phyloP scores from a whole-genome alignment of 2,329 filamentous ascomycete species.

The Penicillium griseofulvum region DNA sequence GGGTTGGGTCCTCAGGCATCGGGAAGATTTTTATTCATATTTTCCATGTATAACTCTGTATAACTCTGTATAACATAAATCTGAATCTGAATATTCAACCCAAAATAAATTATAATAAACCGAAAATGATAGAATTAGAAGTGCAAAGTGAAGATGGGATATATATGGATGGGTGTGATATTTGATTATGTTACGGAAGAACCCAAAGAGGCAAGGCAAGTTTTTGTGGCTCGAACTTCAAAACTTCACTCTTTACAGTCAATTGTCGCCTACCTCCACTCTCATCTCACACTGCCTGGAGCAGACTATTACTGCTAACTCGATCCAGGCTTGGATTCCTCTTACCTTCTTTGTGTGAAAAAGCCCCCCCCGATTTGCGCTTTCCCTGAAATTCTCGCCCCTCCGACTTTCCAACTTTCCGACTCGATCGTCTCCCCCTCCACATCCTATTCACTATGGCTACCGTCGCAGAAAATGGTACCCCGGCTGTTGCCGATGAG shows the following conservation, averaged over 20 bases:
- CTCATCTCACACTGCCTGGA: slow-evolving; percentile 37
- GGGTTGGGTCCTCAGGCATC: slow-evolving; percentile 2
- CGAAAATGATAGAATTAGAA: not conserved
- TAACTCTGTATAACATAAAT: not conserved
- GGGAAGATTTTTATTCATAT: not conserved
- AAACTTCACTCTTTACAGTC: slow-evolving; percentile 31
- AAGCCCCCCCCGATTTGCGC: slow-evolving; percentile 20
- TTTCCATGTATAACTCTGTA: not conserved
- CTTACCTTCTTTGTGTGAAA: slow-evolving; percentile 9
- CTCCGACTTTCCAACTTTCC: slow-evolving; percentile 14
- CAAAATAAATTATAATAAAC: not conserved
- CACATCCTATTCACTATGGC: slow-evolving; percentile 33
- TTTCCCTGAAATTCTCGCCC: slow-evolving; percentile 24
- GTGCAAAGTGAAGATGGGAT: not conserved
- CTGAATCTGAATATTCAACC: not conserved
- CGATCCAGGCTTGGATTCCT: slow-evolving; percentile 2
- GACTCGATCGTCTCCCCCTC: slow-evolving; percentile 9
- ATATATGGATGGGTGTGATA: slow-evolving; percentile 5
- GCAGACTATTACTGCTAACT: slow-evolving; percentile 28
- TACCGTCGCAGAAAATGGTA: slow-evolving; percentile 38
- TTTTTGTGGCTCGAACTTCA: slow-evolving; percentile 27
- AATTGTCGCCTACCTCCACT: slow-evolving; percentile 20
- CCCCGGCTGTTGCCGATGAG: slow-evolving; percentile 48
- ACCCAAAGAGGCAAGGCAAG: slow-evolving; percentile 26
- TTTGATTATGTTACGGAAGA: slow-evolving; percentile 18